phyloP scores from a whole-genome alignment of 2,329 filamentous ascomycete genomes.

The Alternaria brassicicola region DNA sequence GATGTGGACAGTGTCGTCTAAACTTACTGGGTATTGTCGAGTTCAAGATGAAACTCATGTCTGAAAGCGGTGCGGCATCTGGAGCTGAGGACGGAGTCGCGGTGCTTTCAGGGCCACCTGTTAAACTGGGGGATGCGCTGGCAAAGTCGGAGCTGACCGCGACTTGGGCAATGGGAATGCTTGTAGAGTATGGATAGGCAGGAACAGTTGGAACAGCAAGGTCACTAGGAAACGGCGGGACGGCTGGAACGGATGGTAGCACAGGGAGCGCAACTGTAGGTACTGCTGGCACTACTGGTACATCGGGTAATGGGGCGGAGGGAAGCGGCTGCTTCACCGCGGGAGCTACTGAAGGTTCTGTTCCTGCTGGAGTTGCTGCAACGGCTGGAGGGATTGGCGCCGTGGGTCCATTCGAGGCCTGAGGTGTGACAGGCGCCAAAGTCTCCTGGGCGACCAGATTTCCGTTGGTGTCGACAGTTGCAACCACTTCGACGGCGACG shows the following conservation, averaged over 20 bases:
- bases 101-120: constrained; percentile 8
- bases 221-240: constrained; percentile 45
- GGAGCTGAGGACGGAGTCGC: constrained; percentile 4
- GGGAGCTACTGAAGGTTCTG: neutral
- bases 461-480: constrained; percentile 38
- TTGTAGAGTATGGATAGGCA: constrained; percentile 43
- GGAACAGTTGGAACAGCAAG: constrained; percentile 38
- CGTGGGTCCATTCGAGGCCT: neutral
- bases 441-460: constrained; percentile 38
- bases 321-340: constrained; percentile 9
- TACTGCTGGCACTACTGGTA: constrained; percentile 7
- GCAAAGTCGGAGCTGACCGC: constrained; percentile 7
- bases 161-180: constrained; percentile 16
- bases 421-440: constrained; percentile 11
- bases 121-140: constrained; percentile 15
- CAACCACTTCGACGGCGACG: constrained; percentile 40
- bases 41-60: constrained; percentile 15
- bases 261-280: constrained; percentile 17
- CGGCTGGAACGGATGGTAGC: constrained; percentile 36
- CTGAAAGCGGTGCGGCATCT: constrained; percentile 4
- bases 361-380: neutral
- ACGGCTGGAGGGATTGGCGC: neutral
- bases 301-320: constrained; percentile 6
- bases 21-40: constrained; percentile 23
- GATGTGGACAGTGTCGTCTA: neutral